Evolutionary conservation across 1,284 basidiomycete species (phyloP).

Genomic region (Entoloma clypeatum): DNA sequence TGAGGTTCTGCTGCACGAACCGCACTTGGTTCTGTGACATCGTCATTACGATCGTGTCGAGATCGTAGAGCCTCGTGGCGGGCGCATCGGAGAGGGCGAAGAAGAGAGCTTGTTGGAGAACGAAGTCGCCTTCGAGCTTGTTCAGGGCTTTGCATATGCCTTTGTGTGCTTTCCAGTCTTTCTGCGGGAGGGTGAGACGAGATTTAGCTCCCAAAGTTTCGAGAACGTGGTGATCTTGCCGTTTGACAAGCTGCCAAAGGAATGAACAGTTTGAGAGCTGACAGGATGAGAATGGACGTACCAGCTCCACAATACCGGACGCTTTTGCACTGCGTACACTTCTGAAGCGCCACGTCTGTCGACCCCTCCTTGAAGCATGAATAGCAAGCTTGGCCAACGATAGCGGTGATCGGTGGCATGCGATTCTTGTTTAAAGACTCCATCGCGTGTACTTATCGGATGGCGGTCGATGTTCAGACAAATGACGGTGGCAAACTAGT

Average conservation of each 20-base stretch:
- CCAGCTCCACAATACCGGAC: constrained; percentile 30
- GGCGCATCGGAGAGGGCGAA: constrained; percentile 17
- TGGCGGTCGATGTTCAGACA: too few relatives aligned
- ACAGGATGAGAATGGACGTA: constrained; percentile 12
- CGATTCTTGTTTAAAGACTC: constrained; percentile 15
- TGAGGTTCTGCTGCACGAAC: constrained; percentile 13
- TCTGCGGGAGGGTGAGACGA: too few relatives aligned
- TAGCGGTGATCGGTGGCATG: constrained; percentile 25
- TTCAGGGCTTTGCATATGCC: constrained; percentile 26
- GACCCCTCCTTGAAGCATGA: constrained; percentile 25
- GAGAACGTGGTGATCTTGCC: too few relatives aligned
- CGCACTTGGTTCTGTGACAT: constrained; percentile 12
- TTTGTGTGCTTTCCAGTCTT: constrained; percentile 26
- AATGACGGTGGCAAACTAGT: too few relatives aligned
- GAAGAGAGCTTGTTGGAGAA: constrained; percentile 6
- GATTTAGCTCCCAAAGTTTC: too few relatives aligned
- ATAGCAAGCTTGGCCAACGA: constrained; percentile 27
- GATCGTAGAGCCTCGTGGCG: constrained; percentile 10
- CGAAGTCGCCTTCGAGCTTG: constrained; percentile 18
- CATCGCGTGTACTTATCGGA: neutral
- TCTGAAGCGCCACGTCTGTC: constrained; percentile 18
- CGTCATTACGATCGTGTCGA: constrained; percentile 17
- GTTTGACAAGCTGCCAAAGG: too few relatives aligned
- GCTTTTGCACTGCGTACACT: constrained; percentile 26
- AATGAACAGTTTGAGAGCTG: too few relatives aligned